Conservation (phyloP, 805 yeast species). For the Pichia phayaonensis region DNA sequence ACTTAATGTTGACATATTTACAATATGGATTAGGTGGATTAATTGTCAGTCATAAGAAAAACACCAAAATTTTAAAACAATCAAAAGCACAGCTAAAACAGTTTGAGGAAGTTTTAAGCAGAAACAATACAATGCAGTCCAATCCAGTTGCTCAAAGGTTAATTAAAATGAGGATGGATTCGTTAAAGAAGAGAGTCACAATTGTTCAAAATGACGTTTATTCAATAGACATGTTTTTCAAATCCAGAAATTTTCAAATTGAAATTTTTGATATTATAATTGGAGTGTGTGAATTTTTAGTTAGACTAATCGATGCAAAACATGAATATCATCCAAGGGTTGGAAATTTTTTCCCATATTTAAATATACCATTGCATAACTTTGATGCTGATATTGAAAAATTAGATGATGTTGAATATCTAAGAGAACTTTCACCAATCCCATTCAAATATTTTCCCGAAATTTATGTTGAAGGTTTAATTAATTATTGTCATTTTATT, state of each 20-base stretch:
- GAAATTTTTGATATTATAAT: conserved; percentile 70
- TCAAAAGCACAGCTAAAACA: conserved; percentile 46
- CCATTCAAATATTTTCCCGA: conserved; percentile 87
- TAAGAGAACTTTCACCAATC: conserved; percentile 55
- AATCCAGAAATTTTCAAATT: conserved; percentile 47
- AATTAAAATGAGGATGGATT: conserved; percentile 21
- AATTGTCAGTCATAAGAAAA: conserved; percentile 45
- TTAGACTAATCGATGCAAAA: conserved; percentile 63
- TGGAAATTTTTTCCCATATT: conserved; percentile 13
- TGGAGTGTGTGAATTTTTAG: conserved; percentile 67
- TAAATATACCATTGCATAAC: conserved; percentile 52
- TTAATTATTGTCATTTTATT: conserved; percentile 61
- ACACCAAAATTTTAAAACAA: conserved; percentile 42
- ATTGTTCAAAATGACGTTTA: conserved; percentile 39
- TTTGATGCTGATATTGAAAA: conserved; percentile 56
- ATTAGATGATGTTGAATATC: conserved; percentile 66
- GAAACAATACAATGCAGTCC: conserved; percentile 6
- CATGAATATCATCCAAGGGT: conserved; percentile 50
- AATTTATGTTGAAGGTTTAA: conserved; percentile 71
- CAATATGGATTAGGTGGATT: conserved; percentile 90
- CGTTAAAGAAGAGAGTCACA: conserved; percentile 29
- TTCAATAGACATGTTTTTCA: conserved; percentile 57
- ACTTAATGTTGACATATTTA: conserved; percentile 64
- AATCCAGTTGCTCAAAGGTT: conserved; percentile 27
- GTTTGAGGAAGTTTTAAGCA: conserved; percentile 33